These are phyloP conservation scores for Rutstroemia sp. DNA, from an alignment of 2,329 filamentous ascomycete species.

Conservation along the genomic window DNA sequence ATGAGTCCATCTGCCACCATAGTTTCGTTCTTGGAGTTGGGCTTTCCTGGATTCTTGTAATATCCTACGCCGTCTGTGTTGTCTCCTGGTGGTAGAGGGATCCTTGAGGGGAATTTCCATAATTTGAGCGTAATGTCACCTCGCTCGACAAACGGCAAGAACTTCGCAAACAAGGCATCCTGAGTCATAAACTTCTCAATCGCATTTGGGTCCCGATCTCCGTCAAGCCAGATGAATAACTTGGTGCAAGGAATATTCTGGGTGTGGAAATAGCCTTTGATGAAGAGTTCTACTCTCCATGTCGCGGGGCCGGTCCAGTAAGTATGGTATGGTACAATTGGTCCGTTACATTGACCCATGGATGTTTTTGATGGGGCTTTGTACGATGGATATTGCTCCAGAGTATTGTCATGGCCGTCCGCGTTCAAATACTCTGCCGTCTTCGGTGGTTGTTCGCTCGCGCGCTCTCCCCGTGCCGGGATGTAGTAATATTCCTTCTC, in stretches of 20 bases:
- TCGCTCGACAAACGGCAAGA: constrained; percentile 44
- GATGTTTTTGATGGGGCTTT: constrained; percentile 33
- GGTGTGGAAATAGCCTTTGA: constrained; percentile 50
- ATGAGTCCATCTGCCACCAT: constrained; percentile 44
- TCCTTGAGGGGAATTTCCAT: constrained; percentile 46
- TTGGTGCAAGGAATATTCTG: constrained; percentile 48
- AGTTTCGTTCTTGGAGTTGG: constrained; percentile 29
- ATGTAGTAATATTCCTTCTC: constrained; percentile 43
- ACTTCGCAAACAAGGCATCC: constrained; percentile 44
- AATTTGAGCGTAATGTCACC: constrained; percentile 44
- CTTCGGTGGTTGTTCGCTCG: constrained; percentile 27
- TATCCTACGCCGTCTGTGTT: constrained; percentile 42
- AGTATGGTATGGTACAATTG: constrained; percentile 47
- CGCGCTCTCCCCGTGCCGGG: constrained; percentile 30
- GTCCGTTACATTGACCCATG: constrained; percentile 44
- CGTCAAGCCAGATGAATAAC: constrained; percentile 47
- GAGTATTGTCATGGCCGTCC: constrained; percentile 30
- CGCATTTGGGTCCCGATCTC: constrained; percentile 42
- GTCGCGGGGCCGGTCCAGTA: constrained; percentile 51
- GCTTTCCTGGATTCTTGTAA: constrained; percentile 39
- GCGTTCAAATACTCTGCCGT: constrained; percentile 28
- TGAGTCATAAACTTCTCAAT: constrained; percentile 43
- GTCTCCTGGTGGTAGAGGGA: constrained; percentile 42
- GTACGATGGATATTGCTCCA: constrained; percentile 27
- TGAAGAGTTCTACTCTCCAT: constrained; percentile 48